Percentiles rank a stretch among this genome's conserved stretches.
These are phyloP conservation scores for Chaetomium sp. DNA, from an alignment of 2,329 filamentous ascomycete genomes.

Conservation along the genomic window DNA sequence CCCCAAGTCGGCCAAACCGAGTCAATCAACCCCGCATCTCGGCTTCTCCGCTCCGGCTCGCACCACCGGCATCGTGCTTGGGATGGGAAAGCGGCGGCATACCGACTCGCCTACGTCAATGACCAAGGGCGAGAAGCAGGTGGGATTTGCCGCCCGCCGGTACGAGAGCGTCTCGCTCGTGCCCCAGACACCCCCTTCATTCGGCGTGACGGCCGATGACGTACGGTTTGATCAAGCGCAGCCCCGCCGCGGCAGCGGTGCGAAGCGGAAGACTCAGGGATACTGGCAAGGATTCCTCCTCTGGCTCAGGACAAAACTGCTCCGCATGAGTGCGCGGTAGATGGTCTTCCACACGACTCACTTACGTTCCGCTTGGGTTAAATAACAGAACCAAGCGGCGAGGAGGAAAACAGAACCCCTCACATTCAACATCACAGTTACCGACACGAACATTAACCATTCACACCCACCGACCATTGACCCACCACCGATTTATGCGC, in stretches of 20 bases:
- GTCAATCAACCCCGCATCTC: background rate
- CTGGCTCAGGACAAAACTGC: constrained; percentile 62
- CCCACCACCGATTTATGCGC: background rate
- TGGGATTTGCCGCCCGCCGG: constrained; percentile 48
- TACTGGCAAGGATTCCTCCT: constrained; percentile 66
- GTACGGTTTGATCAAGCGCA: constrained; percentile 47
- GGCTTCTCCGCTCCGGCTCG: background rate
- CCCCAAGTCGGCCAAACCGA: background rate
- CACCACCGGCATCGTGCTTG: constrained; percentile 6
- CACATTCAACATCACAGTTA: background rate
- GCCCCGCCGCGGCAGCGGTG: constrained; percentile 48
- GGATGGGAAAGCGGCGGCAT: constrained; percentile 19
- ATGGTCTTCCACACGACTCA: background rate
- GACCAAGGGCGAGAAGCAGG: constrained; percentile 45
- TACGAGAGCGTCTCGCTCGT: constrained; percentile 47
- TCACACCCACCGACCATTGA: background rate
- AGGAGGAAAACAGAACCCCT: constrained; percentile 5
- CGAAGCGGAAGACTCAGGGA: constrained; percentile 63
- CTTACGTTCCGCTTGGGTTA: constrained; percentile 9
- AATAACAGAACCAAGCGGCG: constrained; percentile 21
- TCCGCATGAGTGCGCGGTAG: constrained; percentile 44
- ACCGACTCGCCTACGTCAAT: constrained; percentile 22
- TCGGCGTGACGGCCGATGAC: constrained; percentile 45
- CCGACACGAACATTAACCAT: background rate
- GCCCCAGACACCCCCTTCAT: constrained; percentile 34